Evolutionary conservation across 2,329 filamentous ascomycete genomes (phyloP).

Genomic region (Pseudogymnoascus sp.): DNA sequence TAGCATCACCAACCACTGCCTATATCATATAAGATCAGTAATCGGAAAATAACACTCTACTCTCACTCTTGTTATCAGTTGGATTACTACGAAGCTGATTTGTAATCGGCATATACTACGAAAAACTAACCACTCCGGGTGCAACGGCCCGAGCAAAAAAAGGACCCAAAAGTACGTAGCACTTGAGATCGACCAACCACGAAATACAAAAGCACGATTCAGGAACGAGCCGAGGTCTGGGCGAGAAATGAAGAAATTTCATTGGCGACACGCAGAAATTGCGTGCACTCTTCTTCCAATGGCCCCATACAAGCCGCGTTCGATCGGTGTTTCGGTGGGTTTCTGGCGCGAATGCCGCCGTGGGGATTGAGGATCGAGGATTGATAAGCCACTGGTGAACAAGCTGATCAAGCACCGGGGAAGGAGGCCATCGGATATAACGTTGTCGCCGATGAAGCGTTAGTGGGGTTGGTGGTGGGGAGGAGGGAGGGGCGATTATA

Average conservation of each 20-base stretch:
- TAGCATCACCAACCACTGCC: conserved; percentile 10
- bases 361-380: neutral
- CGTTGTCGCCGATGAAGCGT: neutral
- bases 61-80: neutral
- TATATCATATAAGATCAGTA: neutral
- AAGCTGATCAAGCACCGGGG: neutral
- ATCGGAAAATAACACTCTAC: neutral
- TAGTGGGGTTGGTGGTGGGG: neutral
- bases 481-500: neutral
- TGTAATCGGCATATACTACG: neutral
- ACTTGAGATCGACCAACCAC: neutral
- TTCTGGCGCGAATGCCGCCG: neutral
- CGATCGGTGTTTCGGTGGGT: neutral
- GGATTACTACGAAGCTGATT: neutral
- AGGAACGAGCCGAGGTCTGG: conserved; percentile 1
- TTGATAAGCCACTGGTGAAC: neutral
- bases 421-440: neutral
- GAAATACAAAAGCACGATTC: neutral
- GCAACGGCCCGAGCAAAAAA: neutral
- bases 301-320: neutral
- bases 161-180: too few species aligned
- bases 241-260: conserved; percentile 1
- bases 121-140: neutral
- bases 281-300: neutral
- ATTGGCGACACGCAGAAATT: neutral